A percentile compares a stretch with the other conserved stretches of the same genome.
phyloP scores from a whole-genome alignment of 257 asterid species.

The Echium plantagineum region DNA sequence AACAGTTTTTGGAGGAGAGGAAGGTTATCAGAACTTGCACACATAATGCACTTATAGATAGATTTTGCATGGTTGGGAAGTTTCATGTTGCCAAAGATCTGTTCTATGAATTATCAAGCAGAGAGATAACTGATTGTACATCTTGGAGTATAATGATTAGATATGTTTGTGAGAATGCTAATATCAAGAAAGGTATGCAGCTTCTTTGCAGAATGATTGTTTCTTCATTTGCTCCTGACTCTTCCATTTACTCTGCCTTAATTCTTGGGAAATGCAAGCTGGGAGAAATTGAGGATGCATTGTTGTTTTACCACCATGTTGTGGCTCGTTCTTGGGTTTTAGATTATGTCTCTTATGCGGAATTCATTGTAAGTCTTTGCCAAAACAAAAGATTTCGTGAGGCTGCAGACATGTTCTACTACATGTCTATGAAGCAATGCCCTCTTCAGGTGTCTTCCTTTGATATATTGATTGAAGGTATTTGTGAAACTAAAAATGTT shows the following conservation, averaged over 20 bases:
- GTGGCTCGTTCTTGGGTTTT: constrained; percentile 32
- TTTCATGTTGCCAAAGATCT: constrained; percentile 27
- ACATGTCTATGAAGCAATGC: constrained; percentile 41
- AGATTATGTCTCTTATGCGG: constrained; percentile 45
- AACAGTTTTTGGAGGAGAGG: constrained; percentile 35
- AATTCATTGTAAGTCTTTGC: constrained; percentile 47
- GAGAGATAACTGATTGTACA: constrained; percentile 25
- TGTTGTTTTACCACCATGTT: constrained; percentile 32
- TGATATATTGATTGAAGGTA: constrained; percentile 31
- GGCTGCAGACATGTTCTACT: constrained; percentile 40
- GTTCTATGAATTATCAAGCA: constrained; percentile 40
- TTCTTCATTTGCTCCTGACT: constrained; percentile 34
- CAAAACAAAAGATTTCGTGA: constrained; percentile 27
- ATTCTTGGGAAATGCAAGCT: constrained; percentile 46
- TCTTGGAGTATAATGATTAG: constrained; percentile 61
- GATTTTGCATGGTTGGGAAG: constrained; percentile 31
- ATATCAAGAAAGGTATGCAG: constrained; percentile 40
- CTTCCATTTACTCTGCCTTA: constrained; percentile 57
- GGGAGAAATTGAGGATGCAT: constrained; percentile 35
- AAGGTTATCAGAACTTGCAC: constrained; percentile 25
- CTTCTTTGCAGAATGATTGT: constrained; percentile 54
- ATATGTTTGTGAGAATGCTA: constrained; percentile 34
- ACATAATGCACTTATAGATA: constrained; percentile 48
- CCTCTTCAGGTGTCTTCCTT: constrained; percentile 34
- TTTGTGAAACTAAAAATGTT: constrained; percentile 32